Conservation (phyloP, 169 alveolate genomes). For the Cryptosporidium meleagridis region DNA sequence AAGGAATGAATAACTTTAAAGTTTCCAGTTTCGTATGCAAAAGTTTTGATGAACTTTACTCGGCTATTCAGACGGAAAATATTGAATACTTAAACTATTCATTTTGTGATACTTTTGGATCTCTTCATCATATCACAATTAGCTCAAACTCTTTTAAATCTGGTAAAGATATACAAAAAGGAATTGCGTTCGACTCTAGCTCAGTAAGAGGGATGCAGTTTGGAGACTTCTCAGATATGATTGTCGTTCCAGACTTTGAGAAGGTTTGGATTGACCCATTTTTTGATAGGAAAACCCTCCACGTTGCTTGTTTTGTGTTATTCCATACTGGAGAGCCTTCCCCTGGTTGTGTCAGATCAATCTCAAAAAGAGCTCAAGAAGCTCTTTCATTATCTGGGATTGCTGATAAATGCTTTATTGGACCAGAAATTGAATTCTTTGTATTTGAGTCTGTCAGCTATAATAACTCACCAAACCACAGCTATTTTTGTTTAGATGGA, state of each 20-base stretch:
- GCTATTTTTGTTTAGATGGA: slow-evolving; percentile 76
- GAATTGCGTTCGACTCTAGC: slow-evolving; percentile 72
- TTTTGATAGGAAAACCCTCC: slow-evolving; percentile 41
- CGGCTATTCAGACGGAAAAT: slow-evolving; percentile 18
- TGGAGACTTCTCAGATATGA: slow-evolving; percentile 55
- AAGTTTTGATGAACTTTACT: slow-evolving; percentile 34
- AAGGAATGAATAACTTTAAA: neutral
- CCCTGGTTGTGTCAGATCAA: slow-evolving; percentile 49
- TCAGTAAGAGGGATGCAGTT: slow-evolving; percentile 73
- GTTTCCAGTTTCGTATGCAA: neutral
- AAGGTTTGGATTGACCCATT: slow-evolving; percentile 67
- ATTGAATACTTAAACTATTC: slow-evolving; percentile 57
- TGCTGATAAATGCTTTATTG: slow-evolving; percentile 76
- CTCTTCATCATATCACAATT: slow-evolving; percentile 54
- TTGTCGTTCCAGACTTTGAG: slow-evolving; percentile 54
- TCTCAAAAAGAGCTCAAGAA: slow-evolving; percentile 63
- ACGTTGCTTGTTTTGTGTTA: slow-evolving; percentile 24
- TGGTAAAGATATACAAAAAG: slow-evolving; percentile 35
- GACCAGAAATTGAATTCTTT: slow-evolving; percentile 85
- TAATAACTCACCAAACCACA: slow-evolving; percentile 75
- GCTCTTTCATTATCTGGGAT: slow-evolving; percentile 10
- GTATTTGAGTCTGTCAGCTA: slow-evolving; percentile 81
- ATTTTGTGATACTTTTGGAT: slow-evolving; percentile 69
- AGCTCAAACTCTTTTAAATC: slow-evolving; percentile 40
- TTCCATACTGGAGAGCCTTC: slow-evolving; percentile 46